A percentile compares a stretch with the other conserved stretches of the same genome.
Conservation (phyloP, 1,139 yeast genomes). For the Oligophagozyma castellii region DNA sequence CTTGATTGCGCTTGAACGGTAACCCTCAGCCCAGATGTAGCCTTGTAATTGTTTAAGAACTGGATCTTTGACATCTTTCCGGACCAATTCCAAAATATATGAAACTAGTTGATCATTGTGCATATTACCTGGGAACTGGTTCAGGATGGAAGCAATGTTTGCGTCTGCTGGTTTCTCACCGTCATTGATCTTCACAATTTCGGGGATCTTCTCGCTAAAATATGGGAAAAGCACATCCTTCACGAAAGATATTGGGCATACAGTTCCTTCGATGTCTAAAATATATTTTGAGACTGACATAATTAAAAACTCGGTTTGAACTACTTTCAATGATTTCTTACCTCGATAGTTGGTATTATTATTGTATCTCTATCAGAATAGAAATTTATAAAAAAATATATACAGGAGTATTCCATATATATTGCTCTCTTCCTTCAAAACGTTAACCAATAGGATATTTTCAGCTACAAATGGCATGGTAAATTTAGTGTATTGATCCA, state of each 20-base stretch:
- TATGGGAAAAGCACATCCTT: conserved; percentile 51
- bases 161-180: conserved; percentile 2
- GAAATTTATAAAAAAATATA: too few species aligned
- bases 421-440: too few species aligned
- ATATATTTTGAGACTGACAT: too few species aligned
- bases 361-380: too few species aligned
- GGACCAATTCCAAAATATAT: conserved; percentile 46
- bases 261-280: conserved; percentile 82
- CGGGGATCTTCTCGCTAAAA: conserved; percentile 25
- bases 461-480: too few species aligned
- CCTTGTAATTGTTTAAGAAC: conserved; percentile 73
- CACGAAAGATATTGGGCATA: conserved; percentile 82
- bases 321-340: too few species aligned
- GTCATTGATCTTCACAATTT: conserved; percentile 4
- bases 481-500: neutral
- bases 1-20: conserved; percentile 52
- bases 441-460: too few species aligned
- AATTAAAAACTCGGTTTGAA: too few species aligned
- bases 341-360: too few species aligned
- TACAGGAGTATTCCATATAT: too few species aligned
- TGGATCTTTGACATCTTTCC: conserved; percentile 63
- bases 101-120: conserved; percentile 8
- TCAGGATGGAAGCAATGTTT: conserved; percentile 2
- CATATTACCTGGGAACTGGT: conserved; percentile 3
- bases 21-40: conserved; percentile 68